These are phyloP conservation scores for Saitoella complicata DNA, from an alignment of 805 yeast genomes.

Conservation along the genomic window DNA sequence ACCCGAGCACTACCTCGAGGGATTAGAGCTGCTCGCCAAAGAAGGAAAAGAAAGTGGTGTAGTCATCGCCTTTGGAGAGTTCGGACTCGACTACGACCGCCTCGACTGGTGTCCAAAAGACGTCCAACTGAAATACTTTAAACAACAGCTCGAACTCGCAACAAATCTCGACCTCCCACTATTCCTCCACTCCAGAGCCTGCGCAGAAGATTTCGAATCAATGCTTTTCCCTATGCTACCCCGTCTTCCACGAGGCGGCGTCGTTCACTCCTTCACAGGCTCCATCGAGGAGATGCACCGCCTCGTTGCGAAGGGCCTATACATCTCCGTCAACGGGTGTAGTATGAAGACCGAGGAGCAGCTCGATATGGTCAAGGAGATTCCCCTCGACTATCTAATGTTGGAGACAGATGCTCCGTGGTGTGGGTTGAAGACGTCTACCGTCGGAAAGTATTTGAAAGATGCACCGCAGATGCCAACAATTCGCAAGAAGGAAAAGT, in stretches of 20 bases:
- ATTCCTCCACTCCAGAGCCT: conserved; percentile 79
- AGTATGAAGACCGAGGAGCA: conserved; percentile 69
- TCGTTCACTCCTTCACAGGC: conserved; percentile 93
- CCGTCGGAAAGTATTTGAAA: conserved; percentile 49
- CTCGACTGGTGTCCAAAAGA: conserved; percentile 55
- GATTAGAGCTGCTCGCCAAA: conserved; percentile 34
- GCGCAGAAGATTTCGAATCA: conserved; percentile 59
- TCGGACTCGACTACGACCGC: conserved; percentile 93
- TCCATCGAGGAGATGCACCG: conserved; percentile 42
- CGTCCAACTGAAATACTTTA: conserved; percentile 53
- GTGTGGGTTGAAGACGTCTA: conserved; percentile 85
- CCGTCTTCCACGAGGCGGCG: conserved; percentile 39
- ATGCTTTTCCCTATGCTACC: conserved; percentile 48
- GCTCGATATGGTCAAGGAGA: conserved; percentile 40
- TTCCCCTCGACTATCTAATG: conserved; percentile 60
- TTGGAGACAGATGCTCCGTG: conserved; percentile 90
- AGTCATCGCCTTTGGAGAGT: conserved; percentile 82
- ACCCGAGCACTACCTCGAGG: conserved; percentile 28
- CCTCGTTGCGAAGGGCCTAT: conserved; percentile 43
- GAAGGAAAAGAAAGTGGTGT: conserved; percentile 33
- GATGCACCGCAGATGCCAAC: neutral
- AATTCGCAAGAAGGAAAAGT: conserved; percentile 41
- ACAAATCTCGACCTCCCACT: conserved; percentile 46
- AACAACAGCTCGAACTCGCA: conserved; percentile 53
- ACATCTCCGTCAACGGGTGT: conserved; percentile 82